phyloP scores from a whole-genome alignment of 768 basidiomycete species.

The Tephrocybe sp. region DNA sequence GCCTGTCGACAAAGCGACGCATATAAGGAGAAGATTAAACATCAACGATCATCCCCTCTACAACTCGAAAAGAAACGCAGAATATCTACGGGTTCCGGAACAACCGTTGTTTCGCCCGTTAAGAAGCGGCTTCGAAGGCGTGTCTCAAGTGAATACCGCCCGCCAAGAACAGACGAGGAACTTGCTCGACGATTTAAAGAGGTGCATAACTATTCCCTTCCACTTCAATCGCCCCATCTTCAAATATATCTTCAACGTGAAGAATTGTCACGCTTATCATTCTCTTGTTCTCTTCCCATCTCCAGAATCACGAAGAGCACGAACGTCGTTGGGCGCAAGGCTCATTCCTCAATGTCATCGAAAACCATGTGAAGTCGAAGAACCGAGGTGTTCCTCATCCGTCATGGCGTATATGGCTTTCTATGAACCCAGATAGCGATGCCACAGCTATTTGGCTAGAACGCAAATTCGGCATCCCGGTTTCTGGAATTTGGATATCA shows the following conservation, averaged over 20 bases:
- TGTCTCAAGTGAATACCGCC: constrained; percentile 42
- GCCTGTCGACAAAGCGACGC: constrained; percentile 59
- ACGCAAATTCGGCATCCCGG: constrained; percentile 68
- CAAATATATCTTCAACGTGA: constrained; percentile 9
- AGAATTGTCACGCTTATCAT: constrained; percentile 18
- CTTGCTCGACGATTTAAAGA: constrained; percentile 65
- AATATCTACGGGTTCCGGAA: constrained; percentile 21
- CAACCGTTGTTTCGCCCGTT: constrained; percentile 20
- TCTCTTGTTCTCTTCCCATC: constrained; percentile 13
- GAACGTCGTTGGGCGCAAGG: constrained; percentile 72
- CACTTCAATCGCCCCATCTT: constrained; percentile 11
- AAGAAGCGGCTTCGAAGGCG: constrained; percentile 41
- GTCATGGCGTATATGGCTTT: constrained; percentile 71
- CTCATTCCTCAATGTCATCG: constrained; percentile 57
- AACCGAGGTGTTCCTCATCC: constrained; percentile 26
- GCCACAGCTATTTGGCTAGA: constrained; percentile 81
- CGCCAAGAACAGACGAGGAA: constrained; percentile 61
- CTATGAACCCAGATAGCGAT: constrained; percentile 68
- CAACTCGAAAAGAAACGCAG: constrained; percentile 31
- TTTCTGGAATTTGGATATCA: constrained; percentile 59
- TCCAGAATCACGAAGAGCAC: constrained; percentile 70
- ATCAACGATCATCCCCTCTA: constrained; percentile 15
- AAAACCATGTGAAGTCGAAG: constrained; percentile 32
- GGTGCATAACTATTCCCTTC: constrained; percentile 39
- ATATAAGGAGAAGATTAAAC: constrained; percentile 52